These are phyloP conservation scores for Hyaloperonospora brassicae DNA, from an alignment of 352 stramenopile species.

Conservation along the genomic window DNA sequence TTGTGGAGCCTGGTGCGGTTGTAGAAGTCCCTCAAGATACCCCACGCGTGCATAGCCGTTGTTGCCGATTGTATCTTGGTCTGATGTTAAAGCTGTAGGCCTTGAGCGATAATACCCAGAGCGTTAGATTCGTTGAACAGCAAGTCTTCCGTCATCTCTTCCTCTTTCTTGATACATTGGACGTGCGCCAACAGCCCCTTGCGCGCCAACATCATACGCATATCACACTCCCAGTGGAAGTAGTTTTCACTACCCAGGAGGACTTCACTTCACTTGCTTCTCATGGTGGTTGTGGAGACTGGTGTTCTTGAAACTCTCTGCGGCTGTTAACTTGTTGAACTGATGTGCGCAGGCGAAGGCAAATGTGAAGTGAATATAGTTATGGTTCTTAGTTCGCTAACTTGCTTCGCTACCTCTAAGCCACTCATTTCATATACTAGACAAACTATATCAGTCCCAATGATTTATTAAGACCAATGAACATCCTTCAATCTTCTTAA, in stretches of 20 bases:
- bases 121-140: background rate
- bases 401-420: too few relatives aligned
- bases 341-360: background rate
- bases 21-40: background rate
- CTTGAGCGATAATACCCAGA: background rate
- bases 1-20: background rate
- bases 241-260: background rate
- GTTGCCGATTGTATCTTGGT: conserved; percentile 1
- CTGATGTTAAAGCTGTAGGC: background rate
- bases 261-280: background rate
- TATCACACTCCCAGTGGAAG: background rate
- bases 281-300: background rate
- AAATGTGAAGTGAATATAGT: conserved; percentile 1
- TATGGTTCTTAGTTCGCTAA: conserved; percentile 1
- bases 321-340: background rate
- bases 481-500: too few relatives aligned
- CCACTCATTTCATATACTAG: too few relatives aligned
- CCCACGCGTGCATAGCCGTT: background rate
- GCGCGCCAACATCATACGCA: conserved; percentile 1
- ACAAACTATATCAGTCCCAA: too few relatives aligned
- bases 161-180: background rate
- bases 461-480: too few relatives aligned
- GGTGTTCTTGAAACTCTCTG: background rate
- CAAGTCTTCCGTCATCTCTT: background rate
- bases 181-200: conserved; percentile 1